phyloP scores from a whole-genome alignment of 495 filamentous ascomycete genomes.

The Rostrohypoxylon terebratum region DNA sequence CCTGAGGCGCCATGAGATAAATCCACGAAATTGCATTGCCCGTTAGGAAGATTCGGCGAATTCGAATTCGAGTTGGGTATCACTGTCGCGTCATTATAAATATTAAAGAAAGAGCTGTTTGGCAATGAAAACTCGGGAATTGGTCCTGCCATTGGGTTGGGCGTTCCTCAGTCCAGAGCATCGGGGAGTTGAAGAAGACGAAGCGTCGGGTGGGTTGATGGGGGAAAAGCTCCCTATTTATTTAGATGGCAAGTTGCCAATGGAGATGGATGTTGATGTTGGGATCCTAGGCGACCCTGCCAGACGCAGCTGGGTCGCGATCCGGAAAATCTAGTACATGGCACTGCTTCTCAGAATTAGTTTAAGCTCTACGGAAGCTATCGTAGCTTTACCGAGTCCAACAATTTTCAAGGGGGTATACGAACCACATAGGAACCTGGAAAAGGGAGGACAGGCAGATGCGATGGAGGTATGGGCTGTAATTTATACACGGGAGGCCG shows the following conservation, averaged over 20 bases:
- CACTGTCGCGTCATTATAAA: constrained; percentile 58
- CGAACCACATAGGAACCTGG: constrained; percentile 40
- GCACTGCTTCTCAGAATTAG: constrained; percentile 53
- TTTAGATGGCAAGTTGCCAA: constrained; percentile 39
- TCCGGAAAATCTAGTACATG: constrained; percentile 59
- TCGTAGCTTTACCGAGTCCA: constrained; percentile 41
- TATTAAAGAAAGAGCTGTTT: constrained; percentile 62
- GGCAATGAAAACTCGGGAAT: constrained; percentile 55
- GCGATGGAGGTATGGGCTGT: constrained; percentile 9
- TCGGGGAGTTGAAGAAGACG: constrained; percentile 40
- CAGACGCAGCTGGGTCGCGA: constrained; percentile 57
- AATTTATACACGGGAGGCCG: constrained; percentile 50
- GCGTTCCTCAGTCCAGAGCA: constrained; percentile 44
- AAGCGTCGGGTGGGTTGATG: constrained; percentile 32
- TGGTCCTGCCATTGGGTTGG: constrained; percentile 62
- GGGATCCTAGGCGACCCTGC: constrained; percentile 45
- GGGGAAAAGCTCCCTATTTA: constrained; percentile 45
- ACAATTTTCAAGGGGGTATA: constrained; percentile 50
- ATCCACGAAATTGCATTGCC: constrained; percentile 73
- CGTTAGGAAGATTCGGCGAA: constrained; percentile 59
- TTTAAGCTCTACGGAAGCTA: constrained; percentile 27
- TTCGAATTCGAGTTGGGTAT: constrained; percentile 40
- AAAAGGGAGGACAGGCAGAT: constrained; percentile 40
- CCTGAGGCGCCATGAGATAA: constrained; percentile 55
- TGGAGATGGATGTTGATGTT: constrained; percentile 29